phyloP scores from a whole-genome alignment of 177 flowering plant genomes.

The Vitis hybrid region DNA sequence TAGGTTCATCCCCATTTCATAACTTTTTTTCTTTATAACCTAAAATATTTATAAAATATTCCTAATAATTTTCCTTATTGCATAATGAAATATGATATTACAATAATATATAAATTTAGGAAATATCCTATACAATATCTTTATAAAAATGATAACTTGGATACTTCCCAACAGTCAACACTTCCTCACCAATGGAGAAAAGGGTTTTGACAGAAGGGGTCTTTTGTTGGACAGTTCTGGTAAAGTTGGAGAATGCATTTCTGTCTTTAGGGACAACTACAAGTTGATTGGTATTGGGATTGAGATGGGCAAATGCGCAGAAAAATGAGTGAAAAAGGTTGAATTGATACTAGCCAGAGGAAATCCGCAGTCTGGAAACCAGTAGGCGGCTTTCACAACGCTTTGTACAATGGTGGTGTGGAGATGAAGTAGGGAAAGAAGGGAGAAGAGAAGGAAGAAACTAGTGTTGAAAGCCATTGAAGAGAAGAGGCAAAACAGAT shows the following conservation, averaged over 20 bases:
- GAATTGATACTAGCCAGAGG: constrained; percentile 20
- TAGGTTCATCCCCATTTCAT: rapidly evolving
- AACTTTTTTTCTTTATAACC: no score
- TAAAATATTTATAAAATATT: no score
- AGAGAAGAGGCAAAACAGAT: not conserved
- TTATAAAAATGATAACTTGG: not conserved
- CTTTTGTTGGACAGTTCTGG: constrained; percentile 17
- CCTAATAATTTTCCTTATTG: no score
- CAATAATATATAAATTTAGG: no score
- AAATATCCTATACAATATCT: not conserved
- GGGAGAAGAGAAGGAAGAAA: not conserved
- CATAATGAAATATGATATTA: no score
- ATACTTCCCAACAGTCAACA: no score
- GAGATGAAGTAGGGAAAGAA: not conserved
- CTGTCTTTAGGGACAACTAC: not conserved
- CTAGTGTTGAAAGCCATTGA: constrained; percentile 3
- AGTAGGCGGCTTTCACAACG: constrained; percentile 12
- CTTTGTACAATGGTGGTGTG: constrained; percentile 4
- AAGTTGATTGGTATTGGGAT: constrained; percentile 19
- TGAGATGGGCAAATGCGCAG: constrained; percentile 24
- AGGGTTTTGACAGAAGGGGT: constrained; percentile 22
- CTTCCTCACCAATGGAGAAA: constrained; percentile 8
- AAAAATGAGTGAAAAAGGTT: constrained; percentile 28
- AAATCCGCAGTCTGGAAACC: constrained; percentile 9
- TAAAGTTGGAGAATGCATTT: constrained; percentile 21